phyloP scores from a whole-genome alignment of 768 basidiomycete genomes.

The Phaeotremella skinneri region DNA sequence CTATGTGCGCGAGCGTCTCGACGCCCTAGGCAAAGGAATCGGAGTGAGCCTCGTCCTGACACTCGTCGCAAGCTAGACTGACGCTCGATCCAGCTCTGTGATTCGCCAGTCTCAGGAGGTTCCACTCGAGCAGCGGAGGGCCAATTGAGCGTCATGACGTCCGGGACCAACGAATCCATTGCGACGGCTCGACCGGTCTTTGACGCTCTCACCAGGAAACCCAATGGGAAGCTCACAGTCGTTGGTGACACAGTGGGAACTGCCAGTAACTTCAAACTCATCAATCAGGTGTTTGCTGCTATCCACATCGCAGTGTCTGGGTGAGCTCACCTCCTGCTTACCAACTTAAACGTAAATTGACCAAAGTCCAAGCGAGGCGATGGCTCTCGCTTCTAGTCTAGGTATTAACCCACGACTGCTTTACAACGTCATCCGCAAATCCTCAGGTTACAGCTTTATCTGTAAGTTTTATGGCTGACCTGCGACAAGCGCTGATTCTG shows the following conservation, averaged over 20 bases:
- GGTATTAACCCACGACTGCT: conserved; percentile 39
- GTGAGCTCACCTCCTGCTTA: conserved; percentile 13
- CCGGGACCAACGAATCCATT: conserved; percentile 30
- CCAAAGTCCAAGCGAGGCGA: conserved; percentile 21
- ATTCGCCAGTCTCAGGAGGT: conserved; percentile 45
- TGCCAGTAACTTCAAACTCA: conserved; percentile 45
- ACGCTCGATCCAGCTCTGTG: conserved; percentile 28
- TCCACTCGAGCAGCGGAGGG: conserved; percentile 40
- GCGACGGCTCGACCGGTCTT: conserved; percentile 29
- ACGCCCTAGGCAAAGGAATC: conserved; percentile 36
- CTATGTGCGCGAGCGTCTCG: conserved; percentile 28
- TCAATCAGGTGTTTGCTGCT: conserved; percentile 46
- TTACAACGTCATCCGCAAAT: conserved; percentile 31
- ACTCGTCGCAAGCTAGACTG: neutral
- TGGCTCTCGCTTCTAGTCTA: conserved; percentile 33
- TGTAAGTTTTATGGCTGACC: conserved; percentile 20
- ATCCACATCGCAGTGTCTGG: conserved; percentile 32
- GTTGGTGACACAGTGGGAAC: conserved; percentile 35
- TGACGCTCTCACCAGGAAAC: conserved; percentile 31
- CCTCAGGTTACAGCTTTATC: conserved; percentile 44
- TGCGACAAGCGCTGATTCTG: too few species aligned
- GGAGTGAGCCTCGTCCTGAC: conserved; percentile 22
- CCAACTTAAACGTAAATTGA: conserved; percentile 1
- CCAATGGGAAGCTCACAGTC: conserved; percentile 28
- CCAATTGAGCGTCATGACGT: conserved; percentile 38